Evolutionary conservation across 2,329 filamentous ascomycete genomes (phyloP).

Genomic region (Epicoccum nigrum): DNA sequence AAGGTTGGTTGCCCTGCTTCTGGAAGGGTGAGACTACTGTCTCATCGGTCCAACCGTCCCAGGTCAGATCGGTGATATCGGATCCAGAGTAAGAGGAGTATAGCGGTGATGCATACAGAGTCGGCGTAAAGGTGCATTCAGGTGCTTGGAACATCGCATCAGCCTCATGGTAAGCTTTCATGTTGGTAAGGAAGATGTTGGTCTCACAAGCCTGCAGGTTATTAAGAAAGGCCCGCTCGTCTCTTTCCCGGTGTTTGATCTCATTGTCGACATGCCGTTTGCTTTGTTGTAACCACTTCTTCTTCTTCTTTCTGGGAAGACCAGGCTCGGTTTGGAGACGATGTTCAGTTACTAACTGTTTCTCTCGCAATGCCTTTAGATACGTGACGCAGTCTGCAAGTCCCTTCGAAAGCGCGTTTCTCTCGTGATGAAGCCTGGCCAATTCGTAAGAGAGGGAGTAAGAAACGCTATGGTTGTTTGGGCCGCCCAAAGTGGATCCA

Average conservation of each 20-base stretch:
- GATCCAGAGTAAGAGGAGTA: conserved; percentile 27
- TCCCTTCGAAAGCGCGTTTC: conserved; percentile 31
- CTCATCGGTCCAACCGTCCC: conserved; percentile 41
- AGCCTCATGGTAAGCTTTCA: conserved; percentile 19
- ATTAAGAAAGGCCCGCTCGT: conserved; percentile 38
- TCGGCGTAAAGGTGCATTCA: conserved; percentile 23
- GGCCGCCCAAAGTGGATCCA: background rate
- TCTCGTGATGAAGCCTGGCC: conserved; percentile 28
- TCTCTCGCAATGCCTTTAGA: conserved; percentile 41
- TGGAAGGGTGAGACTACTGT: conserved; percentile 32
- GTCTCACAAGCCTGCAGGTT: conserved; percentile 40
- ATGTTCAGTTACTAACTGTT: conserved; percentile 34
- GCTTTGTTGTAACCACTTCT: conserved; percentile 39
- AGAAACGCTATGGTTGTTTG: background rate
- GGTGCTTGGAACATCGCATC: conserved; percentile 15
- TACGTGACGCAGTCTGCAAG: conserved; percentile 42
- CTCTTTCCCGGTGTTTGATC: conserved; percentile 40
- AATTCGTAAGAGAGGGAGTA: background rate
- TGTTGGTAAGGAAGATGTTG: conserved; percentile 38
- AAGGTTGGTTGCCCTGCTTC: conserved; percentile 15
- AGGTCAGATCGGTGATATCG: conserved; percentile 32
- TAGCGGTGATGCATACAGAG: conserved; percentile 19
- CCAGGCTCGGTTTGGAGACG: conserved; percentile 21
- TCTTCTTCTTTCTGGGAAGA: conserved; percentile 36
- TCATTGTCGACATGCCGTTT: conserved; percentile 38